These are phyloP conservation scores for Hypoxylon sp. DNA, from an alignment of 2,329 filamentous ascomycete genomes.

Conservation along the genomic window DNA sequence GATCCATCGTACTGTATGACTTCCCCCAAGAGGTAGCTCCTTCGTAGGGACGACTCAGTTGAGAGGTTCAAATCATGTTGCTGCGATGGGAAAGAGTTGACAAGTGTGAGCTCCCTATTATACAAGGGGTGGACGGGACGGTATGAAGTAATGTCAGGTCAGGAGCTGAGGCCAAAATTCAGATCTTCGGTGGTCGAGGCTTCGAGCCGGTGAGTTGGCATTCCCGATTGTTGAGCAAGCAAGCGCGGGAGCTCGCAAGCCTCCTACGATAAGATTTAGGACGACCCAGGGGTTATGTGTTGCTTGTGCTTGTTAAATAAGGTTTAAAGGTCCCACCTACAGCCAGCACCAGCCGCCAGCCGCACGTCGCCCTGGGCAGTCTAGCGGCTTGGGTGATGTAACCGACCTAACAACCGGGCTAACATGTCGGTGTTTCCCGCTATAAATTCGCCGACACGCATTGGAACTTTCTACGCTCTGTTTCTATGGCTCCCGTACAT, in stretches of 20 bases:
- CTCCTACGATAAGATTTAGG: conserved; percentile 38
- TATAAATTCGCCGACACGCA: conserved; percentile 15
- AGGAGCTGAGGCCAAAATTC: conserved; percentile 18
- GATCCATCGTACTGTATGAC: conserved; percentile 65
- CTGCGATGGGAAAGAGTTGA: conserved; percentile 9
- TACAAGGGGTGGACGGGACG: neutral
- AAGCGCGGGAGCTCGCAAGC: conserved; percentile 37
- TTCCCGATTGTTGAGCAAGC: conserved; percentile 25
- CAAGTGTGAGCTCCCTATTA: conserved; percentile 12
- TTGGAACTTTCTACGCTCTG: neutral
- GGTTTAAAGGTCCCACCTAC: conserved; percentile 28
- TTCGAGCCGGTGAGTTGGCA: conserved; percentile 25
- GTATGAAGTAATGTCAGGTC: conserved; percentile 11
- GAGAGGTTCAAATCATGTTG: conserved; percentile 47
- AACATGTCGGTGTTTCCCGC: conserved; percentile 23
- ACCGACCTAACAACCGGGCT: conserved; percentile 10
- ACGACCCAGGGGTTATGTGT: conserved; percentile 9
- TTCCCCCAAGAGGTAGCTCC: conserved; percentile 53
- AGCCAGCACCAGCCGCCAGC: no score
- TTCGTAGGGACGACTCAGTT: conserved; percentile 35
- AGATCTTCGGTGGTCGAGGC: conserved; percentile 27
- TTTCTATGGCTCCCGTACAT: neutral
- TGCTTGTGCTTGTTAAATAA: conserved; percentile 35
- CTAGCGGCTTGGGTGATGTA: conserved; percentile 37
- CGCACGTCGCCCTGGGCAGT: conserved; percentile 8